Conservation (phyloP, 306 rosid species). For the Macrotyloma uniflorum region DNA sequence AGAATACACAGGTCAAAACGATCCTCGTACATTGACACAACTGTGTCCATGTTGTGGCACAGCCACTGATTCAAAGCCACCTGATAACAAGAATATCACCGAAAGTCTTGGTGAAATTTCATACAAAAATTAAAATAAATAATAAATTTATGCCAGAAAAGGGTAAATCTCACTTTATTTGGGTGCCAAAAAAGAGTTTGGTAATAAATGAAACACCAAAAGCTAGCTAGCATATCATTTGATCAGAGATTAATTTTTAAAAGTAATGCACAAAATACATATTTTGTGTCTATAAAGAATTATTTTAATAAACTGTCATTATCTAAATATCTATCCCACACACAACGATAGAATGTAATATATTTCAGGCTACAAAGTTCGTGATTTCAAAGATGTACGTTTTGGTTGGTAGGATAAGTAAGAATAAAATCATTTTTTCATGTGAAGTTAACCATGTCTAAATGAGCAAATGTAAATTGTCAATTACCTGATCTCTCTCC, state of each 20-base stretch:
- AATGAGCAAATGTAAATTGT: constrained; percentile 11
- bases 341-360: constrained; percentile 11
- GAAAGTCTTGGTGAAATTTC: constrained; percentile 21
- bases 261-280: not conserved
- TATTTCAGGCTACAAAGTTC: constrained; percentile 23
- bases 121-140: constrained; percentile 19
- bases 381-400: constrained; percentile 15
- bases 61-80: constrained; percentile 94
- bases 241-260: constrained; percentile 11
- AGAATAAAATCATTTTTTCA: not conserved
- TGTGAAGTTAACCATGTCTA: not conserved
- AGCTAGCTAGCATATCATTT: not conserved
- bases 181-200: constrained; percentile 6
- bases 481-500: constrained; percentile 17
- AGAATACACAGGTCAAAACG: constrained; percentile 74
- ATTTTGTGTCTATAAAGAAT: not conserved
- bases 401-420: not conserved
- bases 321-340: not conserved
- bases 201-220: not conserved
- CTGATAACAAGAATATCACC: constrained; percentile 44
- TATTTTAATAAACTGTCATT: not conserved
- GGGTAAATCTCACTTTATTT: not conserved
- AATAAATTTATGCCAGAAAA: constrained; percentile 6
- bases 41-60: constrained; percentile 77
- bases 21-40: constrained; percentile 94